Conservation (phyloP, 2,329 filamentous ascomycete genomes). For the Juglanconis sp. region DNA sequence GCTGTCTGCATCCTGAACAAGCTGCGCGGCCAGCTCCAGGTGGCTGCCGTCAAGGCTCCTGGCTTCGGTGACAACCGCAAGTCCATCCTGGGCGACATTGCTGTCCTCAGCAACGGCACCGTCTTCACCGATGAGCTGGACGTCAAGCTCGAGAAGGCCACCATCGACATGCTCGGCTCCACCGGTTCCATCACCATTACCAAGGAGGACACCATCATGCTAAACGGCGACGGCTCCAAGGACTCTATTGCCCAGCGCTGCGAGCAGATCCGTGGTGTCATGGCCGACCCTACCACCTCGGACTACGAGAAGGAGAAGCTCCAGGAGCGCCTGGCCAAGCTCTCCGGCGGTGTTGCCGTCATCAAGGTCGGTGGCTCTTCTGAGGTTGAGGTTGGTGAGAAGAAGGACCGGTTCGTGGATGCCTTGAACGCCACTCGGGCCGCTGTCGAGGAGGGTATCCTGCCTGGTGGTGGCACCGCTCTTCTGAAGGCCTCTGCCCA, state of each 20-base stretch:
- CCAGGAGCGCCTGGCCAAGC: constrained; percentile 98
- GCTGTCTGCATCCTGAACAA: constrained; percentile 99
- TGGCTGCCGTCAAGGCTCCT: constrained; percentile 96
- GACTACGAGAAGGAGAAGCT: constrained; percentile 99
- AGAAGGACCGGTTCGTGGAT: constrained; percentile 99
- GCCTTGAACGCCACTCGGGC: constrained; percentile 96
- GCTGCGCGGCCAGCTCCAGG: constrained; percentile 98
- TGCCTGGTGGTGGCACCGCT: constrained; percentile 96
- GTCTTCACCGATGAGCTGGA: constrained; percentile 99
- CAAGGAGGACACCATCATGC: constrained; percentile 98
- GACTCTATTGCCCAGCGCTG: constrained; percentile 90
- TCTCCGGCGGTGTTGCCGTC: constrained; percentile 97
- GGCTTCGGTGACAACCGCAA: constrained; percentile 99
- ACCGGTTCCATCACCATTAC: constrained; percentile 99
- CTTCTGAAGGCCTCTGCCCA: constrained; percentile 95
- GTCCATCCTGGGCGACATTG: constrained; percentile 96
- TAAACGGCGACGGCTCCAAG: constrained; percentile 96
- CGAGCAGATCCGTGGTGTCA: constrained; percentile 98
- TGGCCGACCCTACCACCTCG: constrained; percentile 87
- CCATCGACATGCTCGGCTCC: constrained; percentile 90
- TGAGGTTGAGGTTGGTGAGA: constrained; percentile 98
- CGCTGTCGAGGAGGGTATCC: constrained; percentile 97
- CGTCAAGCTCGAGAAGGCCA: constrained; percentile 98
- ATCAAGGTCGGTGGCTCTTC: constrained; percentile 98
- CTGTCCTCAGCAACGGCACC: constrained; percentile 90